phyloP scores from a whole-genome alignment of 352 stramenopile species.

The Achlya hypogyna region DNA sequence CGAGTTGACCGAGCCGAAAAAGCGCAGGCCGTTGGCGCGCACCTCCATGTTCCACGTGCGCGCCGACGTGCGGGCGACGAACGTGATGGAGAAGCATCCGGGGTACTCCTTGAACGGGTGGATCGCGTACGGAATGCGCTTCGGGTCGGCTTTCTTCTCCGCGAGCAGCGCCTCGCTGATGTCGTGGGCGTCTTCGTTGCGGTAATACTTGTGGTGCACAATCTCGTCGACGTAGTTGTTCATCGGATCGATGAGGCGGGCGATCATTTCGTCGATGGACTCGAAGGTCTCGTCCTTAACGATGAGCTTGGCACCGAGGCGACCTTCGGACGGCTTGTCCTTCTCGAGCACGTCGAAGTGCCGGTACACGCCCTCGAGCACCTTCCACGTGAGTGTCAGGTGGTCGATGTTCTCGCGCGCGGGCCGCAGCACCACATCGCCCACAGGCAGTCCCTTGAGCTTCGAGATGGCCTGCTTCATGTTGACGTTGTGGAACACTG shows the following conservation, averaged over 20 bases:
- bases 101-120: constrained; percentile 83
- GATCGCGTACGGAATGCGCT: constrained; percentile 72
- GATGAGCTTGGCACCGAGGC: constrained; percentile 67
- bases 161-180: constrained; percentile 83
- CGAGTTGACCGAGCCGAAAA: constrained; percentile 82
- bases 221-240: constrained; percentile 83
- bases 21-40: constrained; percentile 73
- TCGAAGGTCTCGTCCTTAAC: constrained; percentile 84
- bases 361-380: constrained; percentile 76
- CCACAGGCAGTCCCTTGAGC: constrained; percentile 62
- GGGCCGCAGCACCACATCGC: constrained; percentile 79
- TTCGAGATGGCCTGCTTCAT: constrained; percentile 74
- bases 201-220: constrained; percentile 82
- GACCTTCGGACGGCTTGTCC: constrained; percentile 78
- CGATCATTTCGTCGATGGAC: constrained; percentile 83
- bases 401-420: constrained; percentile 77
- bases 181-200: constrained; percentile 49
- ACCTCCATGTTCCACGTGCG: constrained; percentile 84
- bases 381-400: constrained; percentile 84
- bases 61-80: constrained; percentile 71
- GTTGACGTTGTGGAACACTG: constrained; percentile 82
- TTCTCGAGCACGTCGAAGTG: constrained; percentile 85
- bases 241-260: constrained; percentile 83
- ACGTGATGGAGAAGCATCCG: constrained; percentile 85
- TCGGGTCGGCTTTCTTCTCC: constrained; percentile 80